Evolutionary conservation across 805 yeast species (phyloP), one percentile per base, ranked within the genome.

Genomic region (Saturnispora saitoi): DNA sequence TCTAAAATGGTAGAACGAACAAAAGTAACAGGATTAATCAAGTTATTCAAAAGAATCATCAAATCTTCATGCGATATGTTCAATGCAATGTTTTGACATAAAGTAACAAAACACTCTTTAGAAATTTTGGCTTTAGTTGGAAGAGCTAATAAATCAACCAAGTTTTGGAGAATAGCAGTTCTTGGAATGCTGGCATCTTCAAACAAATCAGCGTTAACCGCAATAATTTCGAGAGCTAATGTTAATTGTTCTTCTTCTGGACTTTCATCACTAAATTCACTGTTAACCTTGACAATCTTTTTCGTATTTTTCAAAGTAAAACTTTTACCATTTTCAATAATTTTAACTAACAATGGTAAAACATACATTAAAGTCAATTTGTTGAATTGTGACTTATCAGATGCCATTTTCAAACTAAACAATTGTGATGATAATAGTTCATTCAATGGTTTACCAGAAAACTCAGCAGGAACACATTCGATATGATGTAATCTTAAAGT

Each of bases 161-260:
- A 66, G 4, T 81, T 80, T 9, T 66, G 66, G 50, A 91, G 66
- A 32, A 88, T 76, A 4, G 77, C 73, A 4, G 71, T 67, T 60
- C 97, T 77, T 17, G 95, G 95, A 49, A 86, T 78, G 1, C 77
- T 63, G 0, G 72, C 71, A 58, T 83, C 81, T 54, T 75, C 79
- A 60, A 93, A 83, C 12, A 72, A 73, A 54, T 80, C 89, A 20
- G 82, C 75, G 58, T 85, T 90, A 2, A 75, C 74, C 37, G 80
- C 71, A 48, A 91, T 70, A 37, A 89, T 80, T 58, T 86, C 95
- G 56, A 90, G 65, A 0, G 91, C 84, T 49, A 91, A 68, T 44
- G 85, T 64, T 44, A 89, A 69, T 57, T 86, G 91, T 61, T 89
- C 97, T 63, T 90, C 96, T 60, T 85, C 89, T n/a, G 81, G 81